These are phyloP conservation scores for Phytophthora hybrid DNA, from an alignment of 352 stramenopile species.

Conservation along the genomic window DNA sequence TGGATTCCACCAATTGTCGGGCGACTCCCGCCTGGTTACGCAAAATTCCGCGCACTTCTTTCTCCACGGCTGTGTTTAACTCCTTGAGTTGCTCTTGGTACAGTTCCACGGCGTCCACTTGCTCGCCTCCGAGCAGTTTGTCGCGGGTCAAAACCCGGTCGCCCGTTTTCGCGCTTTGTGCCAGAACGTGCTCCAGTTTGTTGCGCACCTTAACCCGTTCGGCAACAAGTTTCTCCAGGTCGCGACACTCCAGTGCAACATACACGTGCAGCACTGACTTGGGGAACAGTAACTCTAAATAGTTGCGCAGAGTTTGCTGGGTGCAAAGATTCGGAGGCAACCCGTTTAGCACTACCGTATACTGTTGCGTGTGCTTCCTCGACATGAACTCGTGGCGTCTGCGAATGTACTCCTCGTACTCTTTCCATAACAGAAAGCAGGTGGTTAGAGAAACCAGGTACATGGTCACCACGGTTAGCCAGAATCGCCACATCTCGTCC, in stretches of 20 bases:
- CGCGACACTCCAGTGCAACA: conserved; percentile 77
- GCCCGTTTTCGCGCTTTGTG: conserved; percentile 64
- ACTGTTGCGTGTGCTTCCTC: conserved; percentile 72
- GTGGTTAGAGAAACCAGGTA: conserved; percentile 68
- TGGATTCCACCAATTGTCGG: conserved; percentile 66
- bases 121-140: conserved; percentile 48
- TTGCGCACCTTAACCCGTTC: conserved; percentile 75
- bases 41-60: conserved; percentile 75
- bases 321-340: conserved; percentile 79
- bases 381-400: conserved; percentile 81
- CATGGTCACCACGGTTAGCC: conserved; percentile 71
- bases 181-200: conserved; percentile 74
- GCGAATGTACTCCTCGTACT: conserved; percentile 81
- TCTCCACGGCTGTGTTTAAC: conserved; percentile 80
- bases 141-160: conserved; percentile 60
- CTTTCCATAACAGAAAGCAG: conserved; percentile 70
- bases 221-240: conserved; percentile 77
- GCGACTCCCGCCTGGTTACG: conserved; percentile 70
- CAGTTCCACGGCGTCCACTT: conserved; percentile 80
- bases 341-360: conserved; percentile 80
- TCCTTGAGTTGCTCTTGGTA: conserved; percentile 73
- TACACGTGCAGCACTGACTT: conserved; percentile 75
- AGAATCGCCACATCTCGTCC: conserved; percentile 68
- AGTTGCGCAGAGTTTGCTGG: conserved; percentile 80
- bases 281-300: conserved; percentile 79